phyloP scores from a whole-genome alignment of 345 rosid genomes.

The Eucalyptus coolabah region DNA sequence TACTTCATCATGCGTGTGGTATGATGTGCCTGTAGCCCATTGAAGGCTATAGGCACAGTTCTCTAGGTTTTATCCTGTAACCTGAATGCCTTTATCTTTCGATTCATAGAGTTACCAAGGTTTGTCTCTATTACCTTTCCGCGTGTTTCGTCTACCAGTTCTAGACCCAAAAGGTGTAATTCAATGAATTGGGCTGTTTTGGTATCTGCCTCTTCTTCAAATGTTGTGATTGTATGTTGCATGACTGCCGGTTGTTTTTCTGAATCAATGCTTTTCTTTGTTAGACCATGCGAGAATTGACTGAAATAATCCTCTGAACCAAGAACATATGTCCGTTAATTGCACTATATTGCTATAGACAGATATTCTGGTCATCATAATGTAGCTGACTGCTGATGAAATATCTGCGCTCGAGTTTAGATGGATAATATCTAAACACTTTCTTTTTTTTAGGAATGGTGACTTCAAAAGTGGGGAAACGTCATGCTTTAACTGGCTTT shows the following conservation, averaged over 20 bases:
- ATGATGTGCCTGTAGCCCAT: neutral
- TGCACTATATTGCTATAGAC: neutral
- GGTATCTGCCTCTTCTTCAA: neutral
- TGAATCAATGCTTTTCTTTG: neutral
- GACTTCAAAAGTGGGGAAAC: slow-evolving; percentile 86
- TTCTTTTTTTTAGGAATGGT: slow-evolving; percentile 57
- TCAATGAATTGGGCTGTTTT: neutral
- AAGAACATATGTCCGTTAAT: neutral
- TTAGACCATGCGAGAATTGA: neutral
- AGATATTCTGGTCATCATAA: neutral
- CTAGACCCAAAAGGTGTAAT: neutral
- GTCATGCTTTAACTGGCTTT: slow-evolving; percentile 83
- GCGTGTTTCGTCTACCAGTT: neutral
- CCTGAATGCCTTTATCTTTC: neutral
- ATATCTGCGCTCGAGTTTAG: neutral
- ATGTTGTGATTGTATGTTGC: neutral
- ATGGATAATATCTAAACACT: neutral
- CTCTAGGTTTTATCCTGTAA: neutral
- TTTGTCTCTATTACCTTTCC: neutral
- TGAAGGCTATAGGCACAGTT: neutral
- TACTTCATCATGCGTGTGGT: neutral
- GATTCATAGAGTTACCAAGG: neutral
- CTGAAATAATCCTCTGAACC: neutral
- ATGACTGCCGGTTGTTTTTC: neutral
- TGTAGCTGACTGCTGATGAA: neutral